Evolutionary conservation across 352 stramenopile species (phyloP), one percentile per base, ranked within the genome.

Genomic region (Phytophthora europaea): DNA sequence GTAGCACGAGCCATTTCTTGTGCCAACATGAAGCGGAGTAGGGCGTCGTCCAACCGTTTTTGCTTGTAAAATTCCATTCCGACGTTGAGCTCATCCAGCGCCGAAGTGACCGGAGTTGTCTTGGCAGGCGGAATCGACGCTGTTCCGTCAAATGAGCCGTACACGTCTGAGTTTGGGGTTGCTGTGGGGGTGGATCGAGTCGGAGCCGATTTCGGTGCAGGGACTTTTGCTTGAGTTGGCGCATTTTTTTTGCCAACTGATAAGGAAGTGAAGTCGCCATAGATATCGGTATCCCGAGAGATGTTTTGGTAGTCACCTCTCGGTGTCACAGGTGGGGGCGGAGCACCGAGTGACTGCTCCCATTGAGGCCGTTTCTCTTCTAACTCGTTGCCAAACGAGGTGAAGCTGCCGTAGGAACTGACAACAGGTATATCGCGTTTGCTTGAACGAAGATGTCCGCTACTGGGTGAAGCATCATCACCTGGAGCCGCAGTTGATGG

Each of bases 1-100:
- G 69, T 79, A 15, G 62, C 53, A 16, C 84, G 76, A 0, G 89
- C 87, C 26, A 83, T 77, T 64, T 92, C 83, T 26, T 88, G 82
- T 0, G 89, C 89, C 13, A 85, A 70, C 50, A 91, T 87, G 48
- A 94, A 95, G 6, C 81, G 84, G 2, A 82, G 54, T 22, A 94
- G 59, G 4, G 87, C 89, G 13, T 91, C 82, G 56, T 94, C 81
- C 31, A 94, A 53, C 13, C 73, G 75, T 28, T 91, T 88, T 57
- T 90, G 73, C 54, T 92, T 90, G 77, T 93, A 95, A 64, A 86
- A 85, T 28, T 83, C 73, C 88, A 95, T 95, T 6, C 88, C 88
- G 10, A 83, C 73, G 52, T 95, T 92, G 16, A 94, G 76, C 45
- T 94, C 84, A 10, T 91, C 76, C 15, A 95, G 57, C 3, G 88